Percentiles rank a stretch among this genome's conserved stretches.
These are phyloP conservation scores for Gastrodia elata DNA, from an alignment of 106 monocot genomes.

Conservation along the genomic window DNA sequence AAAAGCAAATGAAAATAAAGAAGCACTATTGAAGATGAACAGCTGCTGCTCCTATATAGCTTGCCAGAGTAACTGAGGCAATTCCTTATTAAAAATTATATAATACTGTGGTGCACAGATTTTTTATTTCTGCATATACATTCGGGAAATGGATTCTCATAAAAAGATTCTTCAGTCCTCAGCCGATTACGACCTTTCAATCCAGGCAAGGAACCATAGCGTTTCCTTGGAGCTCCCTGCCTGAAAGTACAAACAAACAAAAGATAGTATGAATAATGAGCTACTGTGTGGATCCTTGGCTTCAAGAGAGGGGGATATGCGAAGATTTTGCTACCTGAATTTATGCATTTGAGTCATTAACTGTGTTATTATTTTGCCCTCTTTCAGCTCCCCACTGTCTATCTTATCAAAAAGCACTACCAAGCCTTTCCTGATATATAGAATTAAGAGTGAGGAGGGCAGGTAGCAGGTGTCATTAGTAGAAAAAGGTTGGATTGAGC, in stretches of 20 bases:
- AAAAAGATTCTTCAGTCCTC: constrained; percentile 96
- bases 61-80: not conserved
- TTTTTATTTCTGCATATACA: constrained; percentile 56
- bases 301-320: too few relatives aligned
- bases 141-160: constrained; percentile 94
- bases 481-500: not conserved
- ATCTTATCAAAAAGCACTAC: constrained; percentile 78
- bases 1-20: too few relatives aligned
- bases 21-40: too few relatives aligned
- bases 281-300: too few relatives aligned
- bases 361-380: constrained; percentile 42
- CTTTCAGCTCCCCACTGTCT: constrained; percentile 61
- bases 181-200: constrained; percentile 64
- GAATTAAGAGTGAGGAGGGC: not conserved
- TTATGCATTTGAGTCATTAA: constrained; percentile 67
- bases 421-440: constrained; percentile 73
- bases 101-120: not conserved
- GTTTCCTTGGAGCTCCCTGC: constrained; percentile 81
- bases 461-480: not conserved
- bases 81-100: not conserved
- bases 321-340: constrained; percentile 37
- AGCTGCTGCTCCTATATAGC: too few relatives aligned
- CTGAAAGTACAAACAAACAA: constrained; percentile 29
- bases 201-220: constrained; percentile 72
- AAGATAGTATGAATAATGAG: not conserved